Percentiles rank a stretch among this genome's conserved stretches.
Conservation (phyloP, 768 basidiomycete genomes). For the Agaricus subrufescens region DNA sequence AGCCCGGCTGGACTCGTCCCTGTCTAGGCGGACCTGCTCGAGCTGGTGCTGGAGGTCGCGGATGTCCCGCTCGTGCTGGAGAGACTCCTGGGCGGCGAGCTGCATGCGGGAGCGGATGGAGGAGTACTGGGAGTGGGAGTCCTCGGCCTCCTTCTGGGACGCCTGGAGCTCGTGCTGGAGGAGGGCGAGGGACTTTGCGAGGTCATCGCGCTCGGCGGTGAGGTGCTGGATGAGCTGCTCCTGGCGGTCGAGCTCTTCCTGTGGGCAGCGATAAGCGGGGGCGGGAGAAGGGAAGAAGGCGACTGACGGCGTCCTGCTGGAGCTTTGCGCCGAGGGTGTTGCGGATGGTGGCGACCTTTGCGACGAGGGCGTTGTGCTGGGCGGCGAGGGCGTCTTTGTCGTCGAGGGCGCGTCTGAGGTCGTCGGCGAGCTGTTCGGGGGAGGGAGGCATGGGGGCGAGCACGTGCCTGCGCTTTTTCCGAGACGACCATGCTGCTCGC, state of each 20-base stretch:
- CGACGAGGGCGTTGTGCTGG: conserved; percentile 83
- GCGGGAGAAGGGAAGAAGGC: neutral
- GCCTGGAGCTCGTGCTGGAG: conserved; percentile 75
- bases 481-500: conserved; percentile 7
- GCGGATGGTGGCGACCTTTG: conserved; percentile 90
- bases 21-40: conserved; percentile 79
- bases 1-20: conserved; percentile 54
- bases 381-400: conserved; percentile 86
- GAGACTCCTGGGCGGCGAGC: conserved; percentile 65
- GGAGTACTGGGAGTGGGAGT: conserved; percentile 65
- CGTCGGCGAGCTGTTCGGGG: conserved; percentile 53
- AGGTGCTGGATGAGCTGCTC: conserved; percentile 81
- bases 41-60: conserved; percentile 82
- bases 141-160: conserved; percentile 72
- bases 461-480: neutral
- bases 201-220: conserved; percentile 71
- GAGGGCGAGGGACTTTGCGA: conserved; percentile 66
- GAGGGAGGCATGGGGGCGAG: conserved; percentile 4
- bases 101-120: conserved; percentile 58
- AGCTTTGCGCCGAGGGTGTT: conserved; percentile 91
- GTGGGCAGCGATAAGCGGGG: conserved; percentile 14
- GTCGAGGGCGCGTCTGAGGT: conserved; percentile 68
- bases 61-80: conserved; percentile 72
- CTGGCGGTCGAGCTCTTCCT: conserved; percentile 98
- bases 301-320: conserved; percentile 87